Base-by-base conservation (phyloP, 495 filamentous ascomycete genomes). In the Tirmania nivea region DNA sequence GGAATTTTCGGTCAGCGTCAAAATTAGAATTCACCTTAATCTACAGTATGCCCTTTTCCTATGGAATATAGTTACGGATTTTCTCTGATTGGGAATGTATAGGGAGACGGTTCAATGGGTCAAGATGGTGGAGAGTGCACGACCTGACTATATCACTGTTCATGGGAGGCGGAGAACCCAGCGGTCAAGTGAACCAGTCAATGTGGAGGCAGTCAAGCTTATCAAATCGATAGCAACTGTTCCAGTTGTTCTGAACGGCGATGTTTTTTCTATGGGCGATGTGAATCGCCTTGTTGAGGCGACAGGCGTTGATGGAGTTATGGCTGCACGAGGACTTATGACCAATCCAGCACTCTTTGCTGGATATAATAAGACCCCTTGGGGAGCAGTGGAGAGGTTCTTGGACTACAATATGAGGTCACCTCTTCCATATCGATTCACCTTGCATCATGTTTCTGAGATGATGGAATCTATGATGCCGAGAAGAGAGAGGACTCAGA, bases 11-110 rank as follows among this genome's bases (percentile, higher is more conserved):
- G 71, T 83, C 10, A 79, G 77, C 58, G 74, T 81, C 55, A 83
- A 83, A 65, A 81, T 83, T 16, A 66, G 79, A 5, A 68, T 83
- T 2, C 78, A 80, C 61, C 70, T 70, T 34, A 75, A 83, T 59
- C 59, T 82, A 0, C 65, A 70, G 69, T 70, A 53, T 14, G 39
- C 17, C 17, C 39, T 45, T 14, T 45, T 45, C 12, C 39, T 45
- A 8, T 21, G 49, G 25, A 50, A 50, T 8, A 7, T 50, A 6
- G 12, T 20, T 8, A 12, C 2, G 14, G 14, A 12, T 4, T 50
- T 39, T 54, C 11, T 37, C 16, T 34, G 53, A 34, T 16, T 17
- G n/a, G 20, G 11, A 6, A 8, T 21, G 14, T 31, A 9, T 53
- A 62, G 62, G 49, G 62, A 64, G 39, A 68, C 66, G 8, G 31